Conservation (phyloP, 441 rosid species). For the Melastoma candidum region DNA sequence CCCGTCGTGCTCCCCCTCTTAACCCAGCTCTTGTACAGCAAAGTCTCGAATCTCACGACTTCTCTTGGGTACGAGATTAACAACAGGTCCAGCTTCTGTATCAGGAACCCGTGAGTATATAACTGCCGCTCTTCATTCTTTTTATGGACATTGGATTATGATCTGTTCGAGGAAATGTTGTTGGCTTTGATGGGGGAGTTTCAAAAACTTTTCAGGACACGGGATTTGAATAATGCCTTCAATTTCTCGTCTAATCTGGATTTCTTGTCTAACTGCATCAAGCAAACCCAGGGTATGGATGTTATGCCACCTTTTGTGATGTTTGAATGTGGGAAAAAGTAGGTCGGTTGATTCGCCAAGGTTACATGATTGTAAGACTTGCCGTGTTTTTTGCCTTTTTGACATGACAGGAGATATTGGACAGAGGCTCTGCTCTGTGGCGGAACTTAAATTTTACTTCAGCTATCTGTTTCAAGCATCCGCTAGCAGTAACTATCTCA, state of each 20-base stretch:
- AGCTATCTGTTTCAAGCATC: constrained; percentile 36
- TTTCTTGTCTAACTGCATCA: constrained; percentile 58
- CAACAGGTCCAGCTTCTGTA: constrained; percentile 50
- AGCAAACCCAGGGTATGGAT: constrained; percentile 44
- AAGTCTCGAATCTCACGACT: constrained; percentile 50
- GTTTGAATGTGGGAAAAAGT: background rate
- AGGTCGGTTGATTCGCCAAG: constrained; percentile 1
- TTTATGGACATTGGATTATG: constrained; percentile 5
- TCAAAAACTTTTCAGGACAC: constrained; percentile 46
- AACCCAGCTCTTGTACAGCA: constrained; percentile 39
- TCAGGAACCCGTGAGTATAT: constrained; percentile 62
- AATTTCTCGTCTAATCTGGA: constrained; percentile 67
- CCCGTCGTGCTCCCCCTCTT: constrained; percentile 45
- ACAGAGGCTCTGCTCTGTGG: constrained; percentile 60
- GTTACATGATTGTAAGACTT: background rate
- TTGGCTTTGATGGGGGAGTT: constrained; percentile 4
- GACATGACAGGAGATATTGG: constrained; percentile 43
- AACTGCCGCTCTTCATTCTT: background rate
- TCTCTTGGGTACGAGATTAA: constrained; percentile 41
- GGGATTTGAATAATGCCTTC: constrained; percentile 84
- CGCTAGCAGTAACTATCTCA: constrained; percentile 24
- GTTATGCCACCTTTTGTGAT: background rate
- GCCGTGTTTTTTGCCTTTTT: constrained; percentile 9
- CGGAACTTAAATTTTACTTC: constrained; percentile 74
- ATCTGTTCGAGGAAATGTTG: background rate